Percentiles rank a stretch among this genome's conserved stretches.
phyloP scores from a whole-genome alignment of 495 filamentous ascomycete genomes.

The Sporormia fimetaria region DNA sequence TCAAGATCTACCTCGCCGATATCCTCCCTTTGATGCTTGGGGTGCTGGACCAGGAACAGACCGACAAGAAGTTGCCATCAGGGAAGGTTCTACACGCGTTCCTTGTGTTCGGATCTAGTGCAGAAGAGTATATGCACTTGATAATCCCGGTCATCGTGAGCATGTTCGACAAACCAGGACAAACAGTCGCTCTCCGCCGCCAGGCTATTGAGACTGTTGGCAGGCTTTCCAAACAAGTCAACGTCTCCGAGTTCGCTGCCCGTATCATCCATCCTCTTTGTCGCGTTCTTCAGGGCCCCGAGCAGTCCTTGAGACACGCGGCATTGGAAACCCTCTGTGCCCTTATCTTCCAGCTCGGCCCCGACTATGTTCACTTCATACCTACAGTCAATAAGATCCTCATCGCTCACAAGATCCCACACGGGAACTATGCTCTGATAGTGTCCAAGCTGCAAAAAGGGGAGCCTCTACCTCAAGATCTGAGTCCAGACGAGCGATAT shows the following conservation, averaged over 20 bases:
- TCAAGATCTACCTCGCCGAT: slow-evolving; percentile 83
- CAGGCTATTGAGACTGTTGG: slow-evolving; percentile 89
- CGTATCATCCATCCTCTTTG: slow-evolving; percentile 86
- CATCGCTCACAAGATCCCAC: slow-evolving; percentile 53
- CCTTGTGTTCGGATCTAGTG: slow-evolving; percentile 88
- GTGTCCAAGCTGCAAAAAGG: slow-evolving; percentile 88
- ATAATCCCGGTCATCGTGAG: slow-evolving; percentile 94
- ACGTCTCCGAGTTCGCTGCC: slow-evolving; percentile 91
- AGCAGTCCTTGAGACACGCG: slow-evolving; percentile 62
- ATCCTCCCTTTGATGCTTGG: slow-evolving; percentile 86
- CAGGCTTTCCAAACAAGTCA: slow-evolving; percentile 89
- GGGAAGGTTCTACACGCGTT: slow-evolving; percentile 91
- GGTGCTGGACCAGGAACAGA: slow-evolving; percentile 77
- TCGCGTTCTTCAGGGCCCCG: slow-evolving; percentile 58
- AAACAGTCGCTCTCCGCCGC: slow-evolving; percentile 67
- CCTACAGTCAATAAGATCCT: slow-evolving; percentile 70
- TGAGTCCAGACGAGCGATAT: slow-evolving; percentile 80
- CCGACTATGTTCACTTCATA: slow-evolving; percentile 88
- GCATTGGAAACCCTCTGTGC: slow-evolving; percentile 95
- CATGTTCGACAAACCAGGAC: slow-evolving; percentile 74
- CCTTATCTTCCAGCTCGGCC: slow-evolving; percentile 87
- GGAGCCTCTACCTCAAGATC: slow-evolving; percentile 83
- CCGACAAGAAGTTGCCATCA: slow-evolving; percentile 59
- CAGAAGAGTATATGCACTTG: slow-evolving; percentile 97
- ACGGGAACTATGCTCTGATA: slow-evolving; percentile 80